Conservation (phyloP, 1,139 yeast genomes). For the Blastobotrys arbuscula region DNA sequence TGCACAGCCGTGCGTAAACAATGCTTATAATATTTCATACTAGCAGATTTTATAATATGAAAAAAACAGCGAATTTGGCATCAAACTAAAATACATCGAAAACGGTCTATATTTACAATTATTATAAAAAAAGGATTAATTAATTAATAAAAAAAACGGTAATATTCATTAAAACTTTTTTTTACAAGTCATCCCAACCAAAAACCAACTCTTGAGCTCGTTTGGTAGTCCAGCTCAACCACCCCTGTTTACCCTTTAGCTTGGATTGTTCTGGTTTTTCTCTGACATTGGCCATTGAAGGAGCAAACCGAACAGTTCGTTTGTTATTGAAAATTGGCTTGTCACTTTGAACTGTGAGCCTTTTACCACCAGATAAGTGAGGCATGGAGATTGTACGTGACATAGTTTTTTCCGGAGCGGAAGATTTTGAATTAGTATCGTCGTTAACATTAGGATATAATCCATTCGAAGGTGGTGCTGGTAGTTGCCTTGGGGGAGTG, state of each 20-base stretch:
- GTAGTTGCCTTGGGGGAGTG: conserved; percentile 6
- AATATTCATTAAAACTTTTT: no score
- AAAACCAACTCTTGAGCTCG: conserved; percentile 40
- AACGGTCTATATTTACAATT: no score
- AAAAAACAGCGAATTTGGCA: no score
- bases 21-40: no score
- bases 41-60: no score
- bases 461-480: background rate
- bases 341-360: conserved; percentile 27
- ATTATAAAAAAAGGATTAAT: background rate
- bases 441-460: conserved; percentile 5
- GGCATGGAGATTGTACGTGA: conserved; percentile 31
- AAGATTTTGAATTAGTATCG: background rate
- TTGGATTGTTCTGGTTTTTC: conserved; percentile 11
- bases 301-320: conserved; percentile 15
- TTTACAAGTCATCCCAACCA: conserved; percentile 51
- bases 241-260: conserved; percentile 21
- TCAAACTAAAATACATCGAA: no score
- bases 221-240: conserved; percentile 35
- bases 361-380: conserved; percentile 20
- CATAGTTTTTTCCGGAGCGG: conserved; percentile 8
- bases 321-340: conserved; percentile 26
- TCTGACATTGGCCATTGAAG: conserved; percentile 19
- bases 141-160: background rate
- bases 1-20: no score